Conservation (phyloP, 2,329 filamentous ascomycete genomes). For the Penicillium thymicola region DNA sequence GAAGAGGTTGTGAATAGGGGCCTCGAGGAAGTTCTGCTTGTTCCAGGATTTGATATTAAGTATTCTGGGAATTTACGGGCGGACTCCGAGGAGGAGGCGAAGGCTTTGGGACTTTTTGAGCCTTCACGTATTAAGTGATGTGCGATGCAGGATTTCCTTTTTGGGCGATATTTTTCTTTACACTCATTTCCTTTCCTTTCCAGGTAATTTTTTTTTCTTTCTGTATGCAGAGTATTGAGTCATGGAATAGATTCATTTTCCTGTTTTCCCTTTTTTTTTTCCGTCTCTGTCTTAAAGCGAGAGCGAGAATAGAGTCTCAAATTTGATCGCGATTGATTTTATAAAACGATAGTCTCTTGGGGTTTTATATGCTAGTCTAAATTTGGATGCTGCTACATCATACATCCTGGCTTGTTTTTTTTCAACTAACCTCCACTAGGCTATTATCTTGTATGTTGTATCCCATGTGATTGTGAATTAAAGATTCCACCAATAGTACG, state of each 20-base stretch:
- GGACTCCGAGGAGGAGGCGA: neutral
- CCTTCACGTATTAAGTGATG: neutral
- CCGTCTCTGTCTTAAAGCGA: neutral
- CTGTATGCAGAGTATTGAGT: neutral
- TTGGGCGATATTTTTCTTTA: neutral
- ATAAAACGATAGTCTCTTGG: neutral
- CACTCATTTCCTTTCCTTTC: neutral
- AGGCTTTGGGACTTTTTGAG: neutral
- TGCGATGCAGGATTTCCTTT: neutral
- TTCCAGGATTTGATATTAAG: constrained; percentile 2
- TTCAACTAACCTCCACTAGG: neutral
- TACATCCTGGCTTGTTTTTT: neutral
- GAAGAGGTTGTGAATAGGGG: neutral
- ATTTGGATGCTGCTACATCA: neutral
- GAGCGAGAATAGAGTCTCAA: neutral
- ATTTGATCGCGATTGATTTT: neutral
- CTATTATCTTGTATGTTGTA: neutral
- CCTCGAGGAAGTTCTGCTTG: neutral
- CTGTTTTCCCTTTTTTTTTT: neutral
- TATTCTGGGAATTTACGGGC: constrained; percentile 2
- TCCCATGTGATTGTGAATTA: neutral
- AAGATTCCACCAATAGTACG: neutral
- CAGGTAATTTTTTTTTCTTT: neutral
- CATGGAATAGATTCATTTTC: neutral
- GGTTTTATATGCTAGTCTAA: neutral